A percentile compares a stretch with the other conserved stretches of the same genome.
Conservation (phyloP, 257 asterid species). For the Solanum rostratum region DNA sequence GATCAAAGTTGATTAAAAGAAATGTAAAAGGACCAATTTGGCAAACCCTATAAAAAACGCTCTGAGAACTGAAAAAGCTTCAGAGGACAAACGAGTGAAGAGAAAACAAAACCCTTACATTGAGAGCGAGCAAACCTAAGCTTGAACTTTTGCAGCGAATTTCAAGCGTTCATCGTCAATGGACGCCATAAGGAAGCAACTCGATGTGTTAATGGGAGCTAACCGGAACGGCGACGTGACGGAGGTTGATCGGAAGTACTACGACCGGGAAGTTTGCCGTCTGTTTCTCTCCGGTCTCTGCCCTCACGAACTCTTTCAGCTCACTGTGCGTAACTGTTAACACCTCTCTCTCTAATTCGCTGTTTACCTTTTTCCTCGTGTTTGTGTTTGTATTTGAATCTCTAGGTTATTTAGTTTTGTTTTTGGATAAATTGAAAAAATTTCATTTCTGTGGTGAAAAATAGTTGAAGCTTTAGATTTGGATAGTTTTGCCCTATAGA, state of each 20-base stretch:
- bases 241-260: conserved; percentile 81
- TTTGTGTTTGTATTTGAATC: background rate
- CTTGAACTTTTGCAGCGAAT: background rate
- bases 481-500: background rate
- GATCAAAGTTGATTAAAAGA: too few species aligned
- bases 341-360: background rate
- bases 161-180: conserved; percentile 13
- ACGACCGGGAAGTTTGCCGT: conserved; percentile 91
- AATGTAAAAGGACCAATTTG: background rate
- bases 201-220: conserved; percentile 88
- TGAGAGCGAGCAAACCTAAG: background rate
- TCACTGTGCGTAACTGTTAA: conserved; percentile 39
- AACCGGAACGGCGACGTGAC: conserved; percentile 77
- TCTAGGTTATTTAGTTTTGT: background rate
- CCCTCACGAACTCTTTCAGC: conserved; percentile 91
- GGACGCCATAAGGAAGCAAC: conserved; percentile 92
- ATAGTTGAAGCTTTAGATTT: background rate
- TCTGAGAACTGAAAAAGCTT: background rate
- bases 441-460: background rate
- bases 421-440: background rate
- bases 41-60: background rate
- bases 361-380: background rate
- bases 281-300: conserved; percentile 86
- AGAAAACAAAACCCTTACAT: background rate
- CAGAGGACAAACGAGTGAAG: background rate